These are phyloP conservation scores for Geotrichum macrosporum DNA, from an alignment of 1,139 yeast species.

Conservation along the genomic window DNA sequence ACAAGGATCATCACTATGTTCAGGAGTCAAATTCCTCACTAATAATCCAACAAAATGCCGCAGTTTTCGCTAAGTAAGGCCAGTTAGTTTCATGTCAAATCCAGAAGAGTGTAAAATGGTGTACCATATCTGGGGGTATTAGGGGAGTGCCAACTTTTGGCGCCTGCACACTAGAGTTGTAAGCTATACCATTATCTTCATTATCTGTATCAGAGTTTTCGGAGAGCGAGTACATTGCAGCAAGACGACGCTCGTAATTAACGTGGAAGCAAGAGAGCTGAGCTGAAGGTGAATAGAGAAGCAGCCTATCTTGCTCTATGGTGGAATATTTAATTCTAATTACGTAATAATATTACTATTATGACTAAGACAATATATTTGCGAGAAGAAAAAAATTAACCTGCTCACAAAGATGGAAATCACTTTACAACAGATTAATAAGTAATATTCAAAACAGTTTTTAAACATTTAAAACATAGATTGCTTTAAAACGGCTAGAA, in stretches of 20 bases:
- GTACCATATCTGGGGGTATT: constrained; percentile 5
- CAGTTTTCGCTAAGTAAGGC: constrained; percentile 14
- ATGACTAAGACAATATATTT: too few relatives aligned
- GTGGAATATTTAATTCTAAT: too few relatives aligned
- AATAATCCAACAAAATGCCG: constrained; percentile 15
- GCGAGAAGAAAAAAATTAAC: too few relatives aligned
- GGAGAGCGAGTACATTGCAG: constrained; percentile 13
- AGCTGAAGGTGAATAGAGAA: neutral
- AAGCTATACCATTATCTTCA: constrained; percentile 1
- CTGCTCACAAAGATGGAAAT: too few relatives aligned
- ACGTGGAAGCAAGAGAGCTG: too few relatives aligned
- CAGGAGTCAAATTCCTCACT: constrained; percentile 12
- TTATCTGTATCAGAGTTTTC: constrained; percentile 3
- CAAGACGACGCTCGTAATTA: neutral
- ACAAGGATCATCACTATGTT: neutral
- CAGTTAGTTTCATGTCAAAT: neutral
- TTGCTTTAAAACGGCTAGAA: too few relatives aligned
- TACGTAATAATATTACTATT: too few relatives aligned
- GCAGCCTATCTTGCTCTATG: too few relatives aligned
- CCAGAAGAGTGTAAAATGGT: neutral
- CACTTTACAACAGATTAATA: too few relatives aligned
- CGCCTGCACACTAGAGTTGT: neutral
- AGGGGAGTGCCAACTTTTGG: constrained; percentile 6
- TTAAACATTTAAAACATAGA: too few relatives aligned
- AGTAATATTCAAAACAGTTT: too few relatives aligned